These are phyloP conservation scores for Leptodermis oblonga DNA, from an alignment of 257 asterid species.

Conservation along the genomic window DNA sequence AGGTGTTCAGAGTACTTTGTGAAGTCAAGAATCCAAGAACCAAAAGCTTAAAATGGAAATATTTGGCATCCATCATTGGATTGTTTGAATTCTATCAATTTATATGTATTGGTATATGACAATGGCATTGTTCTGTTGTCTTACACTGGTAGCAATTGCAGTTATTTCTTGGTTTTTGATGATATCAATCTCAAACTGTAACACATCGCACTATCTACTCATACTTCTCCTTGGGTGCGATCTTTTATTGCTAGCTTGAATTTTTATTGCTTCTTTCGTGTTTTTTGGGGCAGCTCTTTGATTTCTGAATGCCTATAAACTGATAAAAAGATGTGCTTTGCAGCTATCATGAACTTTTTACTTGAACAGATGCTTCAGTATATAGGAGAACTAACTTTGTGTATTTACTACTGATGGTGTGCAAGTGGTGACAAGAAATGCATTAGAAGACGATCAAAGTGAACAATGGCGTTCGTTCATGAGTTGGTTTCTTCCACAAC, in stretches of 20 bases:
- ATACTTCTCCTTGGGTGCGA: no score
- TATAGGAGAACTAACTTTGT: neutral
- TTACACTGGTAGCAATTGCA: neutral
- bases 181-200: neutral
- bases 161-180: neutral
- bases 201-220: neutral
- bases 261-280: neutral
- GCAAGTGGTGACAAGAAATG: neutral
- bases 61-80: neutral
- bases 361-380: neutral
- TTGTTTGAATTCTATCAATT: neutral
- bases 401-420: slow-evolving; percentile 20
- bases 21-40: neutral
- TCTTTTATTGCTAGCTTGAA: neutral
- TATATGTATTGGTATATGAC: no score
- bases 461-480: slow-evolving; percentile 27
- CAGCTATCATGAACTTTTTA: neutral
- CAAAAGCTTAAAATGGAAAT: neutral
- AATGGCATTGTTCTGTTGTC: neutral
- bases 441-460: slow-evolving; percentile 8
- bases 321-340: neutral
- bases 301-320: neutral
- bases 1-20: neutral
- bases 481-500: slow-evolving; percentile 23
- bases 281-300: neutral